These are phyloP conservation scores for Hericium alpestre DNA, from an alignment of 768 basidiomycete species.

Conservation along the genomic window DNA sequence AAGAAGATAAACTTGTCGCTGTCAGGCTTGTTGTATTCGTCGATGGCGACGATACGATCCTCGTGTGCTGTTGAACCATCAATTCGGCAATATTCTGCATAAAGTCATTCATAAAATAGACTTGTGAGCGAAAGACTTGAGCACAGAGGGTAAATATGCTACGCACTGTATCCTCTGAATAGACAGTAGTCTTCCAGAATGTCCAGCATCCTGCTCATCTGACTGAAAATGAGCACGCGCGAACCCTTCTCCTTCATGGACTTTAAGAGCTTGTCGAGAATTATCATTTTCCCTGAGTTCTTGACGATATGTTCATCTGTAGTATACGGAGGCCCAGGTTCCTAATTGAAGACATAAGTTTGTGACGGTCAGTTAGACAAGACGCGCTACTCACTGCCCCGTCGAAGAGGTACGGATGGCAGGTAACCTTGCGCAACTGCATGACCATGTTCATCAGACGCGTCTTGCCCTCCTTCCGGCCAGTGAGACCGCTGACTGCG, in stretches of 20 bases:
- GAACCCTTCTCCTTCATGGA: conserved; percentile 91
- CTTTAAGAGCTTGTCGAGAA: conserved; percentile 87
- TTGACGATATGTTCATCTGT: conserved; percentile 94
- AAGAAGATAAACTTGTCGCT: conserved; percentile 96
- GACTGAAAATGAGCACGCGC: conserved; percentile 92
- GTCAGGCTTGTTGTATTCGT: conserved; percentile 92
- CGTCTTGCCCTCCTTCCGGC: conserved; percentile 98
- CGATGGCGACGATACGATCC: conserved; percentile 89
- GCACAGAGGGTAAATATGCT: neutral
- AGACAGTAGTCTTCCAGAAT: conserved; percentile 96
- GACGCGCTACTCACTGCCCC: conserved; percentile 53
- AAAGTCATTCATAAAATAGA: too few relatives aligned
- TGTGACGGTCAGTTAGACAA: neutral
- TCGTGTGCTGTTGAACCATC: conserved; percentile 95
- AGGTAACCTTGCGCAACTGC: conserved; percentile 89
- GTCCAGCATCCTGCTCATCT: conserved; percentile 98
- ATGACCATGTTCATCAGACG: conserved; percentile 98
- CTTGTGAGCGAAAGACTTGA: neutral
- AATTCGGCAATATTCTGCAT: conserved; percentile 86
- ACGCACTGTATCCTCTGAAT: conserved; percentile 79
- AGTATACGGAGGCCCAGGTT: conserved; percentile 97
- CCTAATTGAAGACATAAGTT: conserved; percentile 30
- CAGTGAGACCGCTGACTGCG: conserved; percentile 90
- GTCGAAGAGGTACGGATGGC: conserved; percentile 87
- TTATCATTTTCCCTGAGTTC: conserved; percentile 95